Evolutionary conservation across 306 rosid species (phyloP), one percentile per base, ranked within the genome.

Genomic region (Cicer yamashitae): DNA sequence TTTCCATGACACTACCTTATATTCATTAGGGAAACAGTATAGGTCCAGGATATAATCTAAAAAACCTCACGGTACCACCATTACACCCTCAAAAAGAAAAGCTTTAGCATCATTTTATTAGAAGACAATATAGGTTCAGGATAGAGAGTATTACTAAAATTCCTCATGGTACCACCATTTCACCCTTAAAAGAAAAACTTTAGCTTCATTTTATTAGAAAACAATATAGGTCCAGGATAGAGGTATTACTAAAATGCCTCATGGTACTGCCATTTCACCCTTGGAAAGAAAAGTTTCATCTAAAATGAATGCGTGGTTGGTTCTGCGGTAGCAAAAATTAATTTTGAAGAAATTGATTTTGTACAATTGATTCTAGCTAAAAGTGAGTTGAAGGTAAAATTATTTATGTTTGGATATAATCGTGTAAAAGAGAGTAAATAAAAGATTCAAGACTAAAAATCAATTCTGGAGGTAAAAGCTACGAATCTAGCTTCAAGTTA

Each of bases 71-170:
- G 22, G 13, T n/a, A 63, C 40, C 58, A 25, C 67, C 22, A 13
- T 11, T 59, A 30, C 65, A 59, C 65, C 65, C 65, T 30, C 41
- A 5, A 59, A 59, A 59, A 59, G 18, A 59, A 57, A 57, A 11
- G 39, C 7, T 57, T 56, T 10, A 10, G 39, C 63, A 25, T 59
- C 17, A 30, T 59, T 59, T 59, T 30, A 30, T 69, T 47, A 59
- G 15, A 38, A 47, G 54, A 70, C 45, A 77, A 13, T 38, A 59
- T 39, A 69, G 46, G 70, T 37, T 68, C 74, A 76, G 15, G 69
- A 67, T 44, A 30, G 13, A 51, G 17, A 30, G 11, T 65, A 40
- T 41, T 59, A 38, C 7, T 13, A 64, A 64, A 51, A 48, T 54
- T 15, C 22, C 48, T 15, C 39, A 11, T 30, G 48, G 18, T n/a